Evolutionary conservation across 192 early-diverging fungal species (phyloP).

Genomic region (Gigaspora rosea): DNA sequence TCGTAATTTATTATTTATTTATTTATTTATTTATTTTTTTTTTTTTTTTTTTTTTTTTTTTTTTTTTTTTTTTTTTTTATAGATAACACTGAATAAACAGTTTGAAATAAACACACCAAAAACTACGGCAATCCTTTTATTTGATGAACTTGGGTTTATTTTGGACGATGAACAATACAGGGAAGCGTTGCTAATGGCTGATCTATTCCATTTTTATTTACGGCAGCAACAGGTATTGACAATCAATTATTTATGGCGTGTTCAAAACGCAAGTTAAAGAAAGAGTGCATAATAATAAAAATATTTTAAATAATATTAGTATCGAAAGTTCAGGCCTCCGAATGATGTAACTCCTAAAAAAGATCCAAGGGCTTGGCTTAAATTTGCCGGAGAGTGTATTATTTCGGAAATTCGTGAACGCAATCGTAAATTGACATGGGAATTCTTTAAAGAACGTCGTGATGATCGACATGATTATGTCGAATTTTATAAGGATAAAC

Average conservation of each 20-base stretch:
- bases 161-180: conserved; percentile 89
- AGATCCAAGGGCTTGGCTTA: conserved; percentile 85
- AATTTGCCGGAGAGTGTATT: conserved; percentile 74
- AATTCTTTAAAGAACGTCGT: conserved; percentile 74
- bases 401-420: conserved; percentile 86
- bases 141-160: conserved; percentile 91
- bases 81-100: conserved; percentile 75
- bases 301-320: conserved; percentile 47
- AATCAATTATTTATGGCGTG: not conserved
- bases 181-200: conserved; percentile 76
- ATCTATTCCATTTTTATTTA: conserved; percentile 80
- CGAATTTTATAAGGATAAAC: conserved; percentile 66
- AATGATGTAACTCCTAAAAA: conserved; percentile 76
- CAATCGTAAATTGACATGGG: conserved; percentile 84
- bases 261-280: no score
- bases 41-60: not conserved
- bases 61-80: not conserved
- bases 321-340: conserved; percentile 84
- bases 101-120: conserved; percentile 57
- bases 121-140: conserved; percentile 69
- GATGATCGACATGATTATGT: conserved; percentile 81
- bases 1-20: not conserved
- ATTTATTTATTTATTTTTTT: no score
- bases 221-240: conserved; percentile 65
- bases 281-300: not conserved